A percentile compares a stretch with the other conserved stretches of the same genome.
Conservation (phyloP, 805 yeast genomes). For the Yamadazyma akitaensis region DNA sequence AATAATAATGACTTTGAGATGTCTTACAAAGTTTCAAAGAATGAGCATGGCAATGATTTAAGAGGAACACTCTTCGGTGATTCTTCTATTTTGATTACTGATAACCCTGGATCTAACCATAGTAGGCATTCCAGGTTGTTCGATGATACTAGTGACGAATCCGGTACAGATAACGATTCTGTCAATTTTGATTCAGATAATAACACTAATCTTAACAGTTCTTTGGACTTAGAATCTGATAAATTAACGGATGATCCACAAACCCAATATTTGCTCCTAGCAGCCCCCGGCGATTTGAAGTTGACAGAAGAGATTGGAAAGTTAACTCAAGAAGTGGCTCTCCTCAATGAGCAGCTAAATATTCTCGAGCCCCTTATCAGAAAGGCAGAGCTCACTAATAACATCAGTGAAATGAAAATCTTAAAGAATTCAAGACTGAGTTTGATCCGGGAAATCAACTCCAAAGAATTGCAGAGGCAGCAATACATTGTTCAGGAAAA, state of each 20-base stretch:
- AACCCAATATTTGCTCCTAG: slow-evolving; percentile 27
- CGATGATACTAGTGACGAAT: slow-evolving; percentile 34
- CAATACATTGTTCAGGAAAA: slow-evolving; percentile 81
- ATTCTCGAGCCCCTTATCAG: slow-evolving; percentile 64
- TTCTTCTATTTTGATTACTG: slow-evolving; percentile 9
- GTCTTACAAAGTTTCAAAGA: slow-evolving; percentile 3
- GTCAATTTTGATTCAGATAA: slow-evolving; percentile 21
- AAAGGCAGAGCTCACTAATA: slow-evolving; percentile 85
- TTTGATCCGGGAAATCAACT: slow-evolving; percentile 66
- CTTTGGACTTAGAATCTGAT: slow-evolving; percentile 14
- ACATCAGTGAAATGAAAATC: slow-evolving; percentile 63
- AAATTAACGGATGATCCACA: slow-evolving; percentile 7
- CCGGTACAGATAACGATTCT: slow-evolving; percentile 33
- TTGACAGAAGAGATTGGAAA: slow-evolving; percentile 63
- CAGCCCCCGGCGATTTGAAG: slow-evolving; percentile 68
- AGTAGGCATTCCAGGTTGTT: slow-evolving; percentile 28
- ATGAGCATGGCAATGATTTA: background rate
- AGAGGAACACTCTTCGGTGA: slow-evolving; percentile 28
- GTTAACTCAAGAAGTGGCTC: slow-evolving; percentile 56
- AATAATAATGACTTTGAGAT: slow-evolving; percentile 8
- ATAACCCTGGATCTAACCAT: background rate
- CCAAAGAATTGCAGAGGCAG: slow-evolving; percentile 71
- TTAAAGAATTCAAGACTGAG: slow-evolving; percentile 65
- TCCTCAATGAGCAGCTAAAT: slow-evolving; percentile 56
- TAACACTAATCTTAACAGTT: slow-evolving; percentile 13